Evolutionary conservation across 805 yeast species (phyloP), one percentile per base, ranked within the genome.

Genomic region (Metschnikowia corniflorae): DNA sequence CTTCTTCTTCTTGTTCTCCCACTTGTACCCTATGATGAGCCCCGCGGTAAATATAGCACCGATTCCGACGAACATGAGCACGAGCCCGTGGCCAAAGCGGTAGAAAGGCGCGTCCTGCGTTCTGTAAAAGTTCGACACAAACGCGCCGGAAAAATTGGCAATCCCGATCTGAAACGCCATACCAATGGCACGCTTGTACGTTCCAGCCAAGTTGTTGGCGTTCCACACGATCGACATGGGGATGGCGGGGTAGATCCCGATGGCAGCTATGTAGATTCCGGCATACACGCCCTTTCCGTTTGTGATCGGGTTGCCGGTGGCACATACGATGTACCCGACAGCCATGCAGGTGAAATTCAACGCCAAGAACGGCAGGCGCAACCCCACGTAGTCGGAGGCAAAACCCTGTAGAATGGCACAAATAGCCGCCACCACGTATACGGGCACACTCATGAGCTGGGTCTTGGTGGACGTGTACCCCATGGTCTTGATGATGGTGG

Each of bases 371-470:
- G 64, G 62, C 2, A 61, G 56, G 33, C 67, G 51, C 14, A 42
- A 32, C 2, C 65, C 63, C 14, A 44, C 37, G 15, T 40, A 37
- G 35, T 58, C 63, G 5, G 60, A 49, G 3, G 31, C 30, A 16
- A 44, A 53, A 2, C 61, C 63, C 20, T 55, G 61, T 7, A 44
- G 29, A 9, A 65, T 46, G 21, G 62, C 55, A 20, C 55, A 47
- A 4, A 59, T 38, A 4, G 63, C 51, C 2, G 69, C 68, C 16
- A 57, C 53, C 9, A 58, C 54, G 45, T 70, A 70, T 19, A 67
- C 56, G 7, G 76, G 76, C 15, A 69, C 68, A 0, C 74, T 61
- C 55, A 71, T 42, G 9, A 70, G 57, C 48, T 71, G 75, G 0
- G 75, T 65, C 14, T 48, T 53, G 20, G 64, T 57, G 18, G 59